These are phyloP conservation scores for Dactylonectria macrodidyma DNA, from an alignment of 2,329 filamentous ascomycete genomes.

Conservation along the genomic window DNA sequence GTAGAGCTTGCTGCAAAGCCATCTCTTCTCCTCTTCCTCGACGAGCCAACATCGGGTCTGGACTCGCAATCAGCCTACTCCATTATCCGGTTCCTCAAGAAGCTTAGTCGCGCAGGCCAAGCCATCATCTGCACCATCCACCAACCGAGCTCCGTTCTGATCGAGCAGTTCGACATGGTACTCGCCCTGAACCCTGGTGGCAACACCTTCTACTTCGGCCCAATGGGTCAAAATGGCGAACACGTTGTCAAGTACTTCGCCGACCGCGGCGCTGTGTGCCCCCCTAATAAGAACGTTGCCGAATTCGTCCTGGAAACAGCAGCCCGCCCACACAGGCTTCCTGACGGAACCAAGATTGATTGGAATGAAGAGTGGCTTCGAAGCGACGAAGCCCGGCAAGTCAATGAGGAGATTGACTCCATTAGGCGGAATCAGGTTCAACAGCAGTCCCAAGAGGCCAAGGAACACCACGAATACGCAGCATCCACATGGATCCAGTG, in stretches of 20 bases:
- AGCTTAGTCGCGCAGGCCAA: slow-evolving; percentile 70
- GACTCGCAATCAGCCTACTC: slow-evolving; percentile 71
- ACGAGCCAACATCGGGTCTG: slow-evolving; percentile 71
- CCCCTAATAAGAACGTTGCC: slow-evolving; percentile 66
- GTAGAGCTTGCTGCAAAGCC: slow-evolving; percentile 69
- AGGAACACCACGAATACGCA: slow-evolving; percentile 70
- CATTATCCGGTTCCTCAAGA: slow-evolving; percentile 71
- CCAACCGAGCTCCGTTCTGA: slow-evolving; percentile 67
- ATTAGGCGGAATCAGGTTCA: slow-evolving; percentile 38
- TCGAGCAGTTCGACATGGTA: slow-evolving; percentile 69
- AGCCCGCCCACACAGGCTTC: slow-evolving; percentile 52
- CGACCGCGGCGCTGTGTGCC: slow-evolving; percentile 75
- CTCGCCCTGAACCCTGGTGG: slow-evolving; percentile 67
- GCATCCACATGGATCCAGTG: slow-evolving; percentile 76
- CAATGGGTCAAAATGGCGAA: slow-evolving; percentile 63
- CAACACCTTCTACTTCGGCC: slow-evolving; percentile 67
- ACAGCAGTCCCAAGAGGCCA: slow-evolving; percentile 11
- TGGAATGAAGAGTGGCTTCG: slow-evolving; percentile 84
- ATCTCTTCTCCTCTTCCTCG: slow-evolving; percentile 72
- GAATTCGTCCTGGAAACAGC: slow-evolving; percentile 66
- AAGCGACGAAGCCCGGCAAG: slow-evolving; percentile 71
- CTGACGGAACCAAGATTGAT: slow-evolving; percentile 64
- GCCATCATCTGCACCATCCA: slow-evolving; percentile 73
- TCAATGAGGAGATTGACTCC: slow-evolving; percentile 74
- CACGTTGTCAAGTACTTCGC: slow-evolving; percentile 67